phyloP scores from a whole-genome alignment of 148 eudicot species.

The Arctostaphylos glauca region DNA sequence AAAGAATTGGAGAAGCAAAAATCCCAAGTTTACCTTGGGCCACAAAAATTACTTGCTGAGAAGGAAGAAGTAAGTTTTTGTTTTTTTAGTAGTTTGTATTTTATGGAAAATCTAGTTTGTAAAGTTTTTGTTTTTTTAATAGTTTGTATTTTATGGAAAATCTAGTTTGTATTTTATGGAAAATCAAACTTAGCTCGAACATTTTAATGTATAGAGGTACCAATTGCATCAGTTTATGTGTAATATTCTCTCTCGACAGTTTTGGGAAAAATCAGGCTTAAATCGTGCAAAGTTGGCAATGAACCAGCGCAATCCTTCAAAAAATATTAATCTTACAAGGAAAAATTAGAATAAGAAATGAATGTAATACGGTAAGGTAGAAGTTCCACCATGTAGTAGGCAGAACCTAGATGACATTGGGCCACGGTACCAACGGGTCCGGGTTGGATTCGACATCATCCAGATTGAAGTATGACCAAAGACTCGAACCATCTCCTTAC shows the following conservation, averaged over 20 bases:
- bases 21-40: background rate
- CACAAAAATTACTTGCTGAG: background rate
- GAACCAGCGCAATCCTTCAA: background rate
- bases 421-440: no score
- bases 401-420: no score
- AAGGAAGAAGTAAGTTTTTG: background rate
- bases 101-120: background rate
- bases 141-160: background rate
- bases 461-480: no score
- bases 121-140: no score
- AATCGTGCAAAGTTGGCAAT: background rate
- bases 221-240: background rate
- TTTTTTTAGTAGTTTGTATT: background rate
- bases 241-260: background rate
- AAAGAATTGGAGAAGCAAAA: background rate
- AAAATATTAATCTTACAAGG: background rate
- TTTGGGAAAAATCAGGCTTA: background rate
- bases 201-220: background rate
- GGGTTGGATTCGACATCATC: no score
- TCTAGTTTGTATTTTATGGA: background rate
- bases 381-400: background rate
- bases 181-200: background rate
- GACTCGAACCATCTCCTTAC: no score
- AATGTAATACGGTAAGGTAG: background rate
- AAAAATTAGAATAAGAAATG: background rate